Evolutionary conservation across 352 stramenopile genomes (phyloP), one percentile per base, ranked within the genome.

Genomic region (Phytophthora crassamura): DNA sequence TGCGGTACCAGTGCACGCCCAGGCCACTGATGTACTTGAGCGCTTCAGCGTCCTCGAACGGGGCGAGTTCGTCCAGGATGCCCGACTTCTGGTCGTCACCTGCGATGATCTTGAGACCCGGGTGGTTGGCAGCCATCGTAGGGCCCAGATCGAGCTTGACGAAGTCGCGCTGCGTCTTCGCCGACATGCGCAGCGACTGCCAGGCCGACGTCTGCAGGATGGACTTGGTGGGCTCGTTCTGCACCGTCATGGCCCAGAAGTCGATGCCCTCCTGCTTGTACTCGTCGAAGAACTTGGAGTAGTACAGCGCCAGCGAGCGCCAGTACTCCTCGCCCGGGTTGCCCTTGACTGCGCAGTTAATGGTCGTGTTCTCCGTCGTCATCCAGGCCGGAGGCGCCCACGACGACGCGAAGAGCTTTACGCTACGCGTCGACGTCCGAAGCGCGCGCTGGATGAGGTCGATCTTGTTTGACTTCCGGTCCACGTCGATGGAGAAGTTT

Each of bases 341-440:
- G 2, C 86, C 86, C 10, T 84, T 80, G 7, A 94, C 39, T 14
- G 74, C 62, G 8, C 77, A 86, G 47, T 90, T 88, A 39, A 79
- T 61, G 4, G 78, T 87, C 15, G 48, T 67, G 54, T 90, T 89
- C 47, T 82, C 53, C 1, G 70, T 77, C 41, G 94, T 97, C 86
- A 97, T 96, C 89, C 88, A 97, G 7, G 72, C 67, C 2, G 91
- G 91, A 38, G 88, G 86, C 11, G 84, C 88, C 90, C 91, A 97
- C 25, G 88, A 90, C 7, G 82, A 95, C n/a, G 80, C 85, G 41
- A 97, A 93, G 0, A 97, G 67, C 42, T 81, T 69, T 5, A 97
- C 45, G 12, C 72, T 50, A 28, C 74, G 67, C n/a, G 46, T 49
- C 0, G 81, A 79, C 11, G 61, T 78, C 10, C 51, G 39, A 11